Base-by-base conservation (phyloP, 2,329 filamentous ascomycete genomes). In the Teratosphaeriaceae sp. region DNA sequence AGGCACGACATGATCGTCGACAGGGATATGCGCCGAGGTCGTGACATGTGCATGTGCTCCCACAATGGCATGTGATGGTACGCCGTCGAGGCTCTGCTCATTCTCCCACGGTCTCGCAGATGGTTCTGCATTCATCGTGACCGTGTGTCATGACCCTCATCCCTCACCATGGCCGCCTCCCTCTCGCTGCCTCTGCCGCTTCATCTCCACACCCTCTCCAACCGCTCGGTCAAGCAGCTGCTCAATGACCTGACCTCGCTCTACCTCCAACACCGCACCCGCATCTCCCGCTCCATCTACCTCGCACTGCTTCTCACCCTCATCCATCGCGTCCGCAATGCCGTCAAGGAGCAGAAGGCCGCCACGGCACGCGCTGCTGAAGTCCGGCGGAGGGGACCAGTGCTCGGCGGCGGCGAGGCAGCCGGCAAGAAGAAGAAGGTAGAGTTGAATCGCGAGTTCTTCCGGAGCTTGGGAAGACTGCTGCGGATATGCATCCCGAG, bases 261-360 rank as follows among this genome's bases (percentile, higher is more conserved):
- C 38, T 95, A 95, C 66, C 74, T 90, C 50, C 74, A 77, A 49
- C 81, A 94, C 67, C 85, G 88, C 54, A 87, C 81, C 39, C 79
- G 79, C 53, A 88, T 95, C 65, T 90, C 87, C 18, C 83, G 86
- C 59, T 80, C 80, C 50, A 79, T 94, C 54, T 94, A 94, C 71
- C 71, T 94, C 49, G 82, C 87, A 21, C 76, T 96, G 54, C 79
- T 90, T 55, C 70, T 90, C 53, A 81, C 87, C 37, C 79, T 95
- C 47, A 74, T 83, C 47, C 89, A 94, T 65, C 88, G 92, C 57
- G 82, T 97, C 42, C 88, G 89, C 56, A 82, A 88, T 76, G 89
- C 90, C 56, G 84, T 97, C 60, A 82, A 85, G 46, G 89, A 96
- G 64, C 92, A 97, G 65, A 95, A 94, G 65, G 85, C 86, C 13